These are phyloP conservation scores for Ogataea glucozyma DNA, from an alignment of 805 yeast genomes.

Conservation along the genomic window DNA sequence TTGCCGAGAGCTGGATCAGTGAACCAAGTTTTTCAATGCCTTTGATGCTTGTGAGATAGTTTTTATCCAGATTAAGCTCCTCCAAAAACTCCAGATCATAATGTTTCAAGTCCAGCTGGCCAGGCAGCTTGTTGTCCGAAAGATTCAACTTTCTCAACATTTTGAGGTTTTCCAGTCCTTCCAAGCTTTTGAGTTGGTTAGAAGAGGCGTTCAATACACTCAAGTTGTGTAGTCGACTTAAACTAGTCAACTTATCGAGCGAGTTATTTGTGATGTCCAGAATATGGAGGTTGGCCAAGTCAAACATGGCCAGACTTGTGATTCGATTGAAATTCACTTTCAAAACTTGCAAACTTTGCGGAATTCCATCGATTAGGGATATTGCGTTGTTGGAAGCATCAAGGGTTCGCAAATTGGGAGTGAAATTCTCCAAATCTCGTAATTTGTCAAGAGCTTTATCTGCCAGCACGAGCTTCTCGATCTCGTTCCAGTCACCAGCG, in stretches of 20 bases:
- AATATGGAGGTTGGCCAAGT: slow-evolving; percentile 42
- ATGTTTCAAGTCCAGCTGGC: slow-evolving; percentile 39
- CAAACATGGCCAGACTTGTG: slow-evolving; percentile 44
- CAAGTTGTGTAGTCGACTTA: slow-evolving; percentile 43
- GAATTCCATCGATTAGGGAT: slow-evolving; percentile 47
- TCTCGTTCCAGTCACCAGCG: slow-evolving; percentile 43
- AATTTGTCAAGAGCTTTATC: slow-evolving; percentile 40
- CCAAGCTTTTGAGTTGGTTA: slow-evolving; percentile 39
- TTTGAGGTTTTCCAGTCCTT: slow-evolving; percentile 40
- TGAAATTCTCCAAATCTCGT: slow-evolving; percentile 43
- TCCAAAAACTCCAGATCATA: slow-evolving; percentile 42
- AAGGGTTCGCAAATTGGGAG: slow-evolving; percentile 43
- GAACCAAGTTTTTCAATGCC: slow-evolving; percentile 40
- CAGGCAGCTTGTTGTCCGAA: slow-evolving; percentile 42
- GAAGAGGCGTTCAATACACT: slow-evolving; percentile 40
- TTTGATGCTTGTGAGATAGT: slow-evolving; percentile 35
- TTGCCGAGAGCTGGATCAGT: slow-evolving; percentile 42
- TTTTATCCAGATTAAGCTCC: slow-evolving; percentile 45
- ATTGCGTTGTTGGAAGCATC: slow-evolving; percentile 46
- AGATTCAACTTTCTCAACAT: slow-evolving; percentile 44
- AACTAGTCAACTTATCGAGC: slow-evolving; percentile 38
- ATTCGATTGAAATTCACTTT: slow-evolving; percentile 42
- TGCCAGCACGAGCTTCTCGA: slow-evolving; percentile 40
- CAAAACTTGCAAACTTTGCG: slow-evolving; percentile 40
- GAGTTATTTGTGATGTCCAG: slow-evolving; percentile 43